Percentiles rank a stretch among this genome's conserved stretches.
Conservation (phyloP, 2,329 filamentous ascomycete genomes). For the Nannizziopsis barbatae region DNA sequence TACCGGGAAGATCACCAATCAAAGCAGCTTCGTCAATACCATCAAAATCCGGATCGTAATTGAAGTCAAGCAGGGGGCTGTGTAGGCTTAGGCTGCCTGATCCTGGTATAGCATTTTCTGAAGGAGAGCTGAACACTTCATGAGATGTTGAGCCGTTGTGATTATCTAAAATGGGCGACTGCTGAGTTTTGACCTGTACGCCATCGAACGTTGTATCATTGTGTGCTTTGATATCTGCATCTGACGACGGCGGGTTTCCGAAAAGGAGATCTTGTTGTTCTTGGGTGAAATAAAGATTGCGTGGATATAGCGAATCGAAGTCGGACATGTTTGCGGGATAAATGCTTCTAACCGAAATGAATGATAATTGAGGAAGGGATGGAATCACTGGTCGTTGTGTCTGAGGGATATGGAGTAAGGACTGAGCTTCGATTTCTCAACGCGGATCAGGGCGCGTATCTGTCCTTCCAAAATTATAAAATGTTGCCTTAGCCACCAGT, state of each 20-base stretch:
- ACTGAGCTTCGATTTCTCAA: too few species aligned
- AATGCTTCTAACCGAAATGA: not conserved
- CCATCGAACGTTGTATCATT: conserved; percentile 17
- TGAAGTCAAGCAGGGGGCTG: conserved; percentile 74
- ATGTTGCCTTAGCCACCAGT: too few species aligned
- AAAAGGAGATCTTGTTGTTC: conserved; percentile 67
- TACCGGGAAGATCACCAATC: conserved; percentile 62
- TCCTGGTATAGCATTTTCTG: conserved; percentile 28
- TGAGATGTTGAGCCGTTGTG: conserved; percentile 7
- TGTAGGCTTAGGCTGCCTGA: conserved; percentile 48
- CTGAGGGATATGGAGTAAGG: too few species aligned
- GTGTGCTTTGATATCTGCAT: conserved; percentile 25
- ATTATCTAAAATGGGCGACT: conserved; percentile 19
- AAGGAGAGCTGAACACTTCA: conserved; percentile 25
- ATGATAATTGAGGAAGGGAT: too few species aligned
- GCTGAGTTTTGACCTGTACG: conserved; percentile 19
- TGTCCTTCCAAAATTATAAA: too few species aligned
- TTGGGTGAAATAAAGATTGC: conserved; percentile 58
- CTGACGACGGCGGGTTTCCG: conserved; percentile 64
- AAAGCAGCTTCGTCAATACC: conserved; percentile 51
- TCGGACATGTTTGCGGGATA: conserved; percentile 26
- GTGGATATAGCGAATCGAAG: conserved; percentile 33
- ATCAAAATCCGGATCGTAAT: conserved; percentile 68
- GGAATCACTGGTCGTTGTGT: too few species aligned
- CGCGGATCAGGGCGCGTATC: too few species aligned